phyloP scores from a whole-genome alignment of 768 basidiomycete genomes.

The Mycena rosella region DNA sequence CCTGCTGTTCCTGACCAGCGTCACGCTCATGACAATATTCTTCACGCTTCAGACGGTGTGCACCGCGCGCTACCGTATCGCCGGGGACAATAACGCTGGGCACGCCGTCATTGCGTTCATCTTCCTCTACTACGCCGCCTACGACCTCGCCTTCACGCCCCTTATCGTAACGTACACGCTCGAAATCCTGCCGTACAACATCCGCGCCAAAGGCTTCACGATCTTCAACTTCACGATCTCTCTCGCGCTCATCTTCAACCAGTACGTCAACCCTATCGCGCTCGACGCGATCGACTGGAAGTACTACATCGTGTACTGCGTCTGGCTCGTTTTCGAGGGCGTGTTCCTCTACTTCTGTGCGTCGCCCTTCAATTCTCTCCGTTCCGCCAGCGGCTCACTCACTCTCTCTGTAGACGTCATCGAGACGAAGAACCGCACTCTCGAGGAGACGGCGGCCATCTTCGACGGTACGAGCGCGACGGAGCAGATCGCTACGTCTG shows the following conservation, averaged over 20 bases:
- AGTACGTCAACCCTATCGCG: constrained; percentile 89
- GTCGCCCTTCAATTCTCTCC: not conserved
- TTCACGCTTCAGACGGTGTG: constrained; percentile 78
- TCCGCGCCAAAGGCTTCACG: constrained; percentile 90
- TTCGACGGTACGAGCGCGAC: constrained; percentile 78
- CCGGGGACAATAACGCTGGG: constrained; percentile 57
- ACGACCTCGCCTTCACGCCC: constrained; percentile 88
- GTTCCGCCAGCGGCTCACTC: not conserved
- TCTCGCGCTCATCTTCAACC: constrained; percentile 87
- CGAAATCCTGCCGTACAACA: constrained; percentile 86
- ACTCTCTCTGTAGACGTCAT: constrained; percentile 56
- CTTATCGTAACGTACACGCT: constrained; percentile 90
- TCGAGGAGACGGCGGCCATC: constrained; percentile 86
- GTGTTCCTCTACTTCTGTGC: constrained; percentile 72
- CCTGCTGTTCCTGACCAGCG: constrained; percentile 75
- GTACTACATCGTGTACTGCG: constrained; percentile 83
- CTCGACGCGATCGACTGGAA: constrained; percentile 76
- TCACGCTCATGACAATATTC: constrained; percentile 70
- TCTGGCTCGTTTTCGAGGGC: constrained; percentile 76
- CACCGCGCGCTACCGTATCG: constrained; percentile 67
- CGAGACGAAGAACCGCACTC: constrained; percentile 79
- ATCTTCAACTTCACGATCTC: constrained; percentile 86
- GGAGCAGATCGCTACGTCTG: constrained; percentile 49
- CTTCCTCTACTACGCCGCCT: constrained; percentile 84
- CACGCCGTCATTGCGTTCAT: constrained; percentile 87